Conservation (phyloP, 306 rosid species). For the Oemleria cerasiformis region DNA sequence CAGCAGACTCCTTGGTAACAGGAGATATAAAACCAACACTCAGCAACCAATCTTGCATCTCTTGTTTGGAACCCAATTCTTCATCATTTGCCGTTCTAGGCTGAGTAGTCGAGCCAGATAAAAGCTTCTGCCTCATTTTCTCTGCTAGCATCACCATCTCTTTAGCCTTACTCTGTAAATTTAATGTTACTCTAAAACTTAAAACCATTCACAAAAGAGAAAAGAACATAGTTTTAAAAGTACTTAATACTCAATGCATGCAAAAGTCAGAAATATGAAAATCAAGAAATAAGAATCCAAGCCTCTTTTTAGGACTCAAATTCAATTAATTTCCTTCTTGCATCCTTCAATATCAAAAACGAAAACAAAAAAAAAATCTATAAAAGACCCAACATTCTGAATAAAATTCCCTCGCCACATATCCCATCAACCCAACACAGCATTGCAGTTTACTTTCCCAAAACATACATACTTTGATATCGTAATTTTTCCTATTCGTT, state of each 20-base stretch:
- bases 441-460: neutral
- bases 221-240: neutral
- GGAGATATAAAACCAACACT: conserved; percentile 96
- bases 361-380: neutral
- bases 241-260: neutral
- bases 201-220: conserved; percentile 18
- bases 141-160: conserved; percentile 99
- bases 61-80: conserved; percentile 92
- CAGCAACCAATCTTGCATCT: conserved; percentile 91
- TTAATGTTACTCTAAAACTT: conserved; percentile 24
- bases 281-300: neutral
- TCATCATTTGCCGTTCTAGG: conserved; percentile 53
- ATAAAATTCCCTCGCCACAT: neutral
- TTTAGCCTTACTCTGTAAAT: conserved; percentile 89
- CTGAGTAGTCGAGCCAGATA: conserved; percentile 72
- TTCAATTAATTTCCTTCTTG: neutral
- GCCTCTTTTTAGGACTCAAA: neutral
- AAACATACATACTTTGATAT: neutral
- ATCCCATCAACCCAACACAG: neutral
- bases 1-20: conserved; percentile 97
- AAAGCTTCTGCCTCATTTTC: conserved; percentile 87
- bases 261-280: neutral
- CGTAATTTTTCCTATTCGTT: neutral
- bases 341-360: neutral
- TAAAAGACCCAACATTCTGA: neutral